phyloP scores from a whole-genome alignment of 139 green algal species.

The Nannochloris sp. region DNA sequence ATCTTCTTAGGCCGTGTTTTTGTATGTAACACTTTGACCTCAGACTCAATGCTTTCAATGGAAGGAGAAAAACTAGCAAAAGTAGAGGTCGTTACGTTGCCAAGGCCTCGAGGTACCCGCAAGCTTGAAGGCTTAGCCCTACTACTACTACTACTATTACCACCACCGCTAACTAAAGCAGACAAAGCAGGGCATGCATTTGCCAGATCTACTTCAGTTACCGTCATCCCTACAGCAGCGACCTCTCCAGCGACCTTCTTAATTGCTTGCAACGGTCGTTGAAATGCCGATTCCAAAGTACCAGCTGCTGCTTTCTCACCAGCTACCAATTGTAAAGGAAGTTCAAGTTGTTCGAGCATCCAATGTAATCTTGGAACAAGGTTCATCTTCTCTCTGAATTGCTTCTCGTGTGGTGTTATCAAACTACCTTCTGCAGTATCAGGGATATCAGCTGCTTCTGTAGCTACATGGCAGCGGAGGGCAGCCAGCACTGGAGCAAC shows the following conservation, averaged over 20 bases:
- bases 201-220: conserved; percentile 5
- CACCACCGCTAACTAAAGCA: conserved; percentile 38
- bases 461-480: conserved; percentile 43
- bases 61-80: conserved; percentile 19
- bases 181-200: conserved; percentile 42
- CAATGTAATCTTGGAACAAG: conserved; percentile 23
- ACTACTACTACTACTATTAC: neutral
- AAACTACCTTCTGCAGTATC: no score
- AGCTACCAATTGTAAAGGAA: neutral
- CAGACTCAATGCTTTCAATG: conserved; percentile 32
- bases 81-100: conserved; percentile 3
- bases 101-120: neutral
- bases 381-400: conserved; percentile 14
- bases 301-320: conserved; percentile 1
- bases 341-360: conserved; percentile 2
- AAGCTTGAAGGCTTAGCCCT: neutral
- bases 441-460: conserved; percentile 1
- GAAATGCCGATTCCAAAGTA: neutral
- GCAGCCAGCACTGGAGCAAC: conserved; percentile 8
- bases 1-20: conserved; percentile 89
- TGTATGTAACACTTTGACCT: conserved; percentile 54
- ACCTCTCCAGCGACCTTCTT: neutral
- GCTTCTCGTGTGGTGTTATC: conserved; percentile 24
- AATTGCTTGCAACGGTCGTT: neutral
- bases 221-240: neutral